Base-by-base conservation (phyloP, 805 yeast species). In the Clavispora vitiphila region DNA sequence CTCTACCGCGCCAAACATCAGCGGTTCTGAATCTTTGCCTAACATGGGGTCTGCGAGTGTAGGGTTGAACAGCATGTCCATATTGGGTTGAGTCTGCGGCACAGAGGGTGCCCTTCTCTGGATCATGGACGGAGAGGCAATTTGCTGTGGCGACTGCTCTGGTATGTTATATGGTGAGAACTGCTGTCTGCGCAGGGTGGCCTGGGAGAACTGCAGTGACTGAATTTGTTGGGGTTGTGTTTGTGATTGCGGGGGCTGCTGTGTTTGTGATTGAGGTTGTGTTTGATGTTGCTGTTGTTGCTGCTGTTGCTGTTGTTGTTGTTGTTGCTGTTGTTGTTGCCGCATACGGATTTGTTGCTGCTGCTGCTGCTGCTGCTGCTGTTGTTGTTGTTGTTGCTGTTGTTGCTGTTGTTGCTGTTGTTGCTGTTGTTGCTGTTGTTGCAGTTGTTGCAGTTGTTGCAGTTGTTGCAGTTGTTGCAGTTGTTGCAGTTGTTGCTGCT, bases 31-130 rank as follows among this genome's bases (percentile, higher is more conserved):
- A 14, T 49, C 53, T 34, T 49, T 49, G 14, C 47, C 30, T 47
- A 48, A 39, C 50, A 49, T 47, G 24, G 47, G 53, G 12, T 50
- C 51, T 8, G 51, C 44, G 12, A 49, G 47, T 5, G 47, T 42
- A 18, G 44, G 44, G 4, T 41, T 29, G 30, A 41, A 46, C 34
- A 21, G 21, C 25, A 21, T 19, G 8, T 35, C 38, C 24, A 16
- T 19, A 8, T 24, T 24, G n/a, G 21, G 31, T 5, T 16, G 20
- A 3, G 15, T 15, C 22, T 10, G 22, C 4, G 22, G n/a, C 15
- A 24, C 35, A 6, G 35, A 21, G 7, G 35, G 35, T 16, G 12
- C 23, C 10, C 26, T 24, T 24, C 31, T 23, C 25, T 37, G 38
- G 21, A 31, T 37, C 18, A 38, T 35, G 16, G 29, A 29, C 3